Evolutionary conservation across 2,329 filamentous ascomycete genomes (phyloP).

Genomic region (Fusarium algeriense): DNA sequence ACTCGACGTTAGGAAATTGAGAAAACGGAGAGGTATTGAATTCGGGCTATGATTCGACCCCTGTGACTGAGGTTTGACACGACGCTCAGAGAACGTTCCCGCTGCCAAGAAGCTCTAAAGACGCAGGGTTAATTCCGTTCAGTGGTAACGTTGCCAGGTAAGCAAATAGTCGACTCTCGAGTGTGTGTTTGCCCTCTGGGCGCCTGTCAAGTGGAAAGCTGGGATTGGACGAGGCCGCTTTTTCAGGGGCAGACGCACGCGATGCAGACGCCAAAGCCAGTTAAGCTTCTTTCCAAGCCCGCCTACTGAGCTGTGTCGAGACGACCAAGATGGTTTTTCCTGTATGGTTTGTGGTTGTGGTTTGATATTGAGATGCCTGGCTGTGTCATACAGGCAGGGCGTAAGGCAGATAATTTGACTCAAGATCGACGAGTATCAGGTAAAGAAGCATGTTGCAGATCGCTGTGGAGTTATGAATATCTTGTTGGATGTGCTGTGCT

Average conservation of each 20-base stretch:
- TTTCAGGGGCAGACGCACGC: constrained; percentile 44
- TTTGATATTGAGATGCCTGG: not conserved
- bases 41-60: constrained; percentile 32
- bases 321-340: constrained; percentile 11
- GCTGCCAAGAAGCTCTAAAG: constrained; percentile 38
- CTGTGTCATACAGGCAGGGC: not conserved
- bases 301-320: not conserved
- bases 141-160: constrained; percentile 36
- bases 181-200: constrained; percentile 29
- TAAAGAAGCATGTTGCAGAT: constrained; percentile 34
- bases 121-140: constrained; percentile 28
- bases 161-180: constrained; percentile 7
- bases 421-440: constrained; percentile 18
- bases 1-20: not conserved
- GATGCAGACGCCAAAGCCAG: constrained; percentile 43
- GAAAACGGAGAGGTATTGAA: constrained; percentile 25
- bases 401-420: constrained; percentile 9
- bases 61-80: constrained; percentile 20
- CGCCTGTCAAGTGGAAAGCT: constrained; percentile 36
- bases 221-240: constrained; percentile 35
- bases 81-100: constrained; percentile 25
- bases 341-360: not conserved
- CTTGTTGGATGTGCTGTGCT: not conserved
- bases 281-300: constrained; percentile 46
- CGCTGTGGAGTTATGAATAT: constrained; percentile 24